Evolutionary conservation across 495 filamentous ascomycete genomes (phyloP), one percentile per base, ranked within the genome.

Genomic region (Apiosordaria backusii): DNA sequence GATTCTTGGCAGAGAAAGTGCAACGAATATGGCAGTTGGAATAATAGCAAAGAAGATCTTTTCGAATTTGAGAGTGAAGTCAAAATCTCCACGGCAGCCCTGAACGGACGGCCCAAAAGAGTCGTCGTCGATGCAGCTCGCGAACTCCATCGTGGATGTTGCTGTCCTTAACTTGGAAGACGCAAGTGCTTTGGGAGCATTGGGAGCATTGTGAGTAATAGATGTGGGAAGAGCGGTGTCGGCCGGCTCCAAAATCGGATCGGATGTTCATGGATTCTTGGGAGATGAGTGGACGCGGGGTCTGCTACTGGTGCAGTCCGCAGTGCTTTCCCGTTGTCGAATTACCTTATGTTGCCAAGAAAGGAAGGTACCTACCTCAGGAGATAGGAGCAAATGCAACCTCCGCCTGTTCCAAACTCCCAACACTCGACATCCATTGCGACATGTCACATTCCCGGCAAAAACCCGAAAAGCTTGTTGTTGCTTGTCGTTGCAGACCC

Each of bases 1-100:
- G 22, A 72, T 72, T 1, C 78, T 74, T 68, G 75, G 75, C 72
- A 78, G 61, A 1, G 76, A 77, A n/a, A 72, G 16, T 9, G 77
- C 54, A 45, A 82, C 74, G 67, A 83, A 80, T 4, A 83, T 26
- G 9, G 68, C 64, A 1, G 80, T 72, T 4, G 81, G 82, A 21
- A 75, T 72, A 15, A 84, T 69, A 16, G 76, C 76, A 67, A 84
- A 79, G 60, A 82, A 79, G 1, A 80, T 63, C 61, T 78, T 76
- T 64, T 83, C 81, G 50, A 83, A 82, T 58, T 74, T 76, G 54
- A 84, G 52, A 25, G 75, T 84, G 62, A 84, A 83, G 68, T 84
- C 79, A 29, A 83, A 82, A 60, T 76, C 72, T 5, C 62, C 74
- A 21, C 72, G 71, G 26, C 71, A 74, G 3, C 69, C 71, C 19